Evolutionary conservation across 2,329 filamentous ascomycete species (phyloP).

Genomic region (Paraphoma chrysanthemicola): DNA sequence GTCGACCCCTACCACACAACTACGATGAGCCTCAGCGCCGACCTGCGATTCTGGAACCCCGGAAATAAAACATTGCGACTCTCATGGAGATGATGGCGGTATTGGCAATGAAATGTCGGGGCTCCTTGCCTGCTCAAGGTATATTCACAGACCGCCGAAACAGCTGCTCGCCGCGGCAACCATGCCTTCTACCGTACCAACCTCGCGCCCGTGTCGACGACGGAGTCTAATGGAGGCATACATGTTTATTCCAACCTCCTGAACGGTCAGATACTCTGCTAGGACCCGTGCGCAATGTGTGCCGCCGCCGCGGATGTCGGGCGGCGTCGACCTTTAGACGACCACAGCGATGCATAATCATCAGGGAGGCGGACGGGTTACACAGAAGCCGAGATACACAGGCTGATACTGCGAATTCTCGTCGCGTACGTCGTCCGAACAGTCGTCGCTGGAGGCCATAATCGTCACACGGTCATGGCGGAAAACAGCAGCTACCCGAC

Average conservation of each 20-base stretch:
- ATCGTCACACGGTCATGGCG: constrained; percentile 4
- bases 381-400: neutral
- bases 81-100: neutral
- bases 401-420: neutral
- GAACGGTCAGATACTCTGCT: neutral
- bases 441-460: neutral
- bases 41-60: neutral
- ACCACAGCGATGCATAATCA: neutral
- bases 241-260: neutral
- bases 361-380: neutral
- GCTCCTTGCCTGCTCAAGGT: neutral
- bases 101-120: neutral
- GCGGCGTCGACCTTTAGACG: neutral
- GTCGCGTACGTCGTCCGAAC: too few relatives aligned
- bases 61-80: neutral
- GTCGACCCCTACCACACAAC: constrained; percentile 8
- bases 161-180: constrained; percentile 2
- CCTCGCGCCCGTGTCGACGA: neutral
- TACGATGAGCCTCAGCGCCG: constrained; percentile 1
- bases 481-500: constrained; percentile 6
- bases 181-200: neutral
- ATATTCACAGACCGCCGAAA: neutral
- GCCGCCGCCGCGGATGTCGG: neutral
- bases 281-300: neutral
- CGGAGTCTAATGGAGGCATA: neutral